Evolutionary conservation across 495 filamentous ascomycete genomes (phyloP).

Genomic region (Aspergillus affinis): DNA sequence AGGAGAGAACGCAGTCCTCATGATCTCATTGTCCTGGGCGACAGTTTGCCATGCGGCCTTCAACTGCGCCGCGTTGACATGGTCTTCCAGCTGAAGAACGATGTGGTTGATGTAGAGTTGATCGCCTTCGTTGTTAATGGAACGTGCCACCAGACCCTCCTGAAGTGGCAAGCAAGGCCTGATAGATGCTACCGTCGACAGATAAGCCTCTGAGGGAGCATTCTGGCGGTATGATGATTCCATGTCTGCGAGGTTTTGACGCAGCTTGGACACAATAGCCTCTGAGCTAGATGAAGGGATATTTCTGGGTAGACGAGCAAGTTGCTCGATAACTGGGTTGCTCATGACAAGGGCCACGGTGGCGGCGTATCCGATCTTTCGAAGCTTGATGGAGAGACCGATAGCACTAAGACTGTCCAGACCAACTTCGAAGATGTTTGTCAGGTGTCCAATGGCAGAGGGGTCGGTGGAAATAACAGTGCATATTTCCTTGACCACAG

Average conservation of each 20-base stretch:
- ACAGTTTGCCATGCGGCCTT: conserved; percentile 52
- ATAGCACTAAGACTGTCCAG: conserved; percentile 41
- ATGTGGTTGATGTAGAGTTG: conserved; percentile 79
- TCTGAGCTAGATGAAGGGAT: conserved; percentile 7
- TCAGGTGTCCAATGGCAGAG: conserved; percentile 49
- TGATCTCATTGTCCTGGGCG: conserved; percentile 59
- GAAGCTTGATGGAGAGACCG: conserved; percentile 64
- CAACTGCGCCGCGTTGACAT: conserved; percentile 51
- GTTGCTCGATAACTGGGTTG: conserved; percentile 58
- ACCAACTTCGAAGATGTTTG: conserved; percentile 44
- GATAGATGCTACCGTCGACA: conserved; percentile 18
- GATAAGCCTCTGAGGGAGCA: conserved; percentile 9
- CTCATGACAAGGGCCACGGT: conserved; percentile 67
- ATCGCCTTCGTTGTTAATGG: conserved; percentile 59
- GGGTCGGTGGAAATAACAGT: conserved; percentile 26
- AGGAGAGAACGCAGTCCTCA: conserved; percentile 67
- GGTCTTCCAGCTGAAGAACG: conserved; percentile 52
- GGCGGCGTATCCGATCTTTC: conserved; percentile 53
- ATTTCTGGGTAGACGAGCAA: conserved; percentile 33
- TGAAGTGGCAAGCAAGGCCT: conserved; percentile 62
- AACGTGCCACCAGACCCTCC: conserved; percentile 75
- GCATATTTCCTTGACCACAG: conserved; percentile 25
- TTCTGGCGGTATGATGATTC: conserved; percentile 59
- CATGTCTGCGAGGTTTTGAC: conserved; percentile 29
- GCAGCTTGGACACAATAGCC: conserved; percentile 10